Conservation (phyloP, 2,329 filamentous ascomycete species). For the Pseudogymnoascus sp. region DNA sequence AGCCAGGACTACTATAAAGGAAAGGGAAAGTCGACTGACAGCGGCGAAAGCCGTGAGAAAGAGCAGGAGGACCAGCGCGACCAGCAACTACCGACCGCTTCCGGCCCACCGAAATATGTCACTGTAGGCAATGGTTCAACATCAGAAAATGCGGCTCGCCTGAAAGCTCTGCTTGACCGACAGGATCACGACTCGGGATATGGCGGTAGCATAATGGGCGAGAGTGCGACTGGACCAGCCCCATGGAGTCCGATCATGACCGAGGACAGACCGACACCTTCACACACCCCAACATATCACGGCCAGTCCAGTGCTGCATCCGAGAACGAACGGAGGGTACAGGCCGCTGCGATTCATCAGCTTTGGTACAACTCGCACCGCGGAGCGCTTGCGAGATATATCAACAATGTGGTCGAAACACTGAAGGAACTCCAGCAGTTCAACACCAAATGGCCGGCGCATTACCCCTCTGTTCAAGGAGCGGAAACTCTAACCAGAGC, state of each 20-base stretch:
- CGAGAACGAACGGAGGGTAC: constrained; percentile 57
- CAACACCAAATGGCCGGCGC: constrained; percentile 87
- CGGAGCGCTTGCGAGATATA: constrained; percentile 76
- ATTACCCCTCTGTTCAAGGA: constrained; percentile 80
- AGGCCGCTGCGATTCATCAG: constrained; percentile 82
- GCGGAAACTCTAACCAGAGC: constrained; percentile 38
- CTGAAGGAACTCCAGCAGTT: constrained; percentile 77
- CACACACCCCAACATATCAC: constrained; percentile 29
- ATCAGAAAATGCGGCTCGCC: constrained; percentile 70
- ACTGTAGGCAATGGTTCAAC: constrained; percentile 77
- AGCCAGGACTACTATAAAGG: constrained; percentile 50
- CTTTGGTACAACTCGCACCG: constrained; percentile 93
- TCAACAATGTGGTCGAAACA: constrained; percentile 77
- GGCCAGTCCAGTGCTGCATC: constrained; percentile 29
- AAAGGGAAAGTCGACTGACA: constrained; percentile 36
- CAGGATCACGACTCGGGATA: constrained; percentile 82
- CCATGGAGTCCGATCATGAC: constrained; percentile 39
- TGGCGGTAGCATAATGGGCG: constrained; percentile 67
- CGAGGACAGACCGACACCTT: constrained; percentile 39
- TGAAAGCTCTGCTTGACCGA: constrained; percentile 68
- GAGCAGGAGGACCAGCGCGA: background rate
- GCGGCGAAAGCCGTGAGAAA: background rate
- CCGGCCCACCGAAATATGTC: constrained; percentile 60
- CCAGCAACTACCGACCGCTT: constrained; percentile 8
- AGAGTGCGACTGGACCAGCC: constrained; percentile 39